These are phyloP conservation scores for Terana coerulea DNA, from an alignment of 768 basidiomycete species.

Conservation along the genomic window DNA sequence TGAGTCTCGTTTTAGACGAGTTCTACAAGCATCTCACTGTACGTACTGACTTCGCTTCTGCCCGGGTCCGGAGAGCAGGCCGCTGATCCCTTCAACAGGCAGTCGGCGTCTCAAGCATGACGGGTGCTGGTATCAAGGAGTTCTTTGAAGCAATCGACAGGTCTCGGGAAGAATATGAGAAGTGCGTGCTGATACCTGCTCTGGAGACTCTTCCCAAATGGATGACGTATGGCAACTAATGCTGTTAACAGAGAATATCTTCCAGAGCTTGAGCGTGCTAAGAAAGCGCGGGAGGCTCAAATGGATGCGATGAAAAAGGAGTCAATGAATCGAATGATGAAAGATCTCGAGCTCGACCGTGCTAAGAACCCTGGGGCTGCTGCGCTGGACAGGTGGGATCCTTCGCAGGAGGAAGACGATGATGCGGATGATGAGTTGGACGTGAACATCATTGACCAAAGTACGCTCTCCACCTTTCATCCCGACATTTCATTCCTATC, in stretches of 20 bases:
- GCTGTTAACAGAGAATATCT: conserved; percentile 70
- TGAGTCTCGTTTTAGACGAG: conserved; percentile 97
- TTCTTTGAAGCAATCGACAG: conserved; percentile 92
- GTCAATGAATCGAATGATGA: conserved; percentile 72
- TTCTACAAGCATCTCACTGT: conserved; percentile 97
- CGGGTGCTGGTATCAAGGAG: conserved; percentile 88
- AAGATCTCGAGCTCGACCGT: conserved; percentile 75
- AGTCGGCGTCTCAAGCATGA: conserved; percentile 94
- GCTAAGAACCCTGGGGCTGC: conserved; percentile 56
- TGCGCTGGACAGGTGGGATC: conserved; percentile 59
- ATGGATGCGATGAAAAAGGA: conserved; percentile 69
- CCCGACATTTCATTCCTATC: conserved; percentile 1
- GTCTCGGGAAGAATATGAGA: conserved; percentile 84
- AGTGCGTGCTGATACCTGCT: conserved; percentile 58
- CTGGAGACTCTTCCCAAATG: background rate
- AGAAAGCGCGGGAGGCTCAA: conserved; percentile 56
- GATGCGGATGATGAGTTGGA: conserved; percentile 41
- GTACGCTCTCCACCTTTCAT: conserved; percentile 39
- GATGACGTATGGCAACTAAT: background rate
- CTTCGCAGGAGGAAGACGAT: conserved; percentile 53
- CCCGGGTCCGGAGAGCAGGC: background rate
- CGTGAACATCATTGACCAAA: conserved; percentile 64
- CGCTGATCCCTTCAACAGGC: conserved; percentile 45
- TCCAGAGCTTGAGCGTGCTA: conserved; percentile 79
- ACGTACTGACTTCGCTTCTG: conserved; percentile 17